Percentiles rank a stretch among this genome's conserved stretches.
Conservation (phyloP, 371 early-diverging fungal genomes). For the Mortierella sp. region DNA sequence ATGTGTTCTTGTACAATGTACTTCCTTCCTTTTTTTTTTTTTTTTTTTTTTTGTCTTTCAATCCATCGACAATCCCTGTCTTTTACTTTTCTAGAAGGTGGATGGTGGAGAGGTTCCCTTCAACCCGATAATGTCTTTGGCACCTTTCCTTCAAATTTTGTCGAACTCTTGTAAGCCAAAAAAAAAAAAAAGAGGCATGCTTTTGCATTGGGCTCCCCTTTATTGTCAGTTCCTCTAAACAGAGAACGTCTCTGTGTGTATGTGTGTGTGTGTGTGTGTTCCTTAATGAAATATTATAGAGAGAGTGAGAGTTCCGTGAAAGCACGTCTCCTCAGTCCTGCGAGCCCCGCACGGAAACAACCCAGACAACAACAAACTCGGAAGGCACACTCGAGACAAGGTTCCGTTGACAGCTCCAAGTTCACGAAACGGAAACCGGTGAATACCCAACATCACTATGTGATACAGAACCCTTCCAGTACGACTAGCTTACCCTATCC, state of each 20-base stretch:
- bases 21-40: neutral
- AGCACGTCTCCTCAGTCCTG: too few species aligned
- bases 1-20: neutral
- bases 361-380: neutral
- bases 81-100: constrained; percentile 24
- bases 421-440: constrained; percentile 46
- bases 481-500: constrained; percentile 2
- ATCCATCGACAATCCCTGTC: neutral
- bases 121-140: constrained; percentile 21
- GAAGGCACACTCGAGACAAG: constrained; percentile 23
- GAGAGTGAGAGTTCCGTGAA: too few species aligned
- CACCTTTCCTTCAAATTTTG: constrained; percentile 50
- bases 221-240: neutral
- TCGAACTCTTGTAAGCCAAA: constrained; percentile 35
- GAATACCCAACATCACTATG: constrained; percentile 3
- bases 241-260: too few species aligned
- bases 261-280: too few species aligned
- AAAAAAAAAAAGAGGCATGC: too few species aligned
- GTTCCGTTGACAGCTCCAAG: constrained; percentile 34
- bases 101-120: constrained; percentile 50
- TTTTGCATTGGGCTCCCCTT: too few species aligned
- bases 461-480: neutral
- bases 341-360: too few species aligned
- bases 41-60: neutral
- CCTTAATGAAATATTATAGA: too few species aligned